Percentiles rank a stretch among this genome's conserved stretches.
phyloP scores from a whole-genome alignment of 495 filamentous ascomycete genomes.

The Poronia punctata region DNA sequence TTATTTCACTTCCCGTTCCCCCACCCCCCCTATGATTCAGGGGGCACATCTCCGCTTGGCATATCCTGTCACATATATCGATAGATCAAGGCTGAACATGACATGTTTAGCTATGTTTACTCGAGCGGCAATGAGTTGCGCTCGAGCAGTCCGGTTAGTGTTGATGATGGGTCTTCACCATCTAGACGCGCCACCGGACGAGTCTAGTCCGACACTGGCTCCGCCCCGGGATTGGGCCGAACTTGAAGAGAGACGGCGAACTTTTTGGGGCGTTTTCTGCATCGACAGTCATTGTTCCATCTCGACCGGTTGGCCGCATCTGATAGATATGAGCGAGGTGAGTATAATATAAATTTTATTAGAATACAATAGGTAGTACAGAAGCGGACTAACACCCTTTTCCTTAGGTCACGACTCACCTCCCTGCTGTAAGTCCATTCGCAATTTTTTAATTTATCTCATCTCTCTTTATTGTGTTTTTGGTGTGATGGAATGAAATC shows the following conservation, averaged over 20 bases:
- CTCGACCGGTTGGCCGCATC: constrained; percentile 40
- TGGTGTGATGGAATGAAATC: too few species aligned
- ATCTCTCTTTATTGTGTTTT: not conserved
- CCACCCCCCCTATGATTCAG: not conserved
- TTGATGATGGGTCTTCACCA: constrained; percentile 44
- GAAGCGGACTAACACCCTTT: constrained; percentile 5
- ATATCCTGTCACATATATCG: not conserved
- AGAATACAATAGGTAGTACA: too few species aligned
- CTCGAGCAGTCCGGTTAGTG: constrained; percentile 32
- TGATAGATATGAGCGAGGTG: constrained; percentile 37
- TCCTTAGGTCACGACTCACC: constrained; percentile 38
- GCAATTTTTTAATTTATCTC: not conserved
- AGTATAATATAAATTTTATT: not conserved
- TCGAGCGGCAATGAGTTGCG: constrained; percentile 37
- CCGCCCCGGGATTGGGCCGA: constrained; percentile 39
- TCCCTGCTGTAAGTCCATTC: constrained; percentile 29
- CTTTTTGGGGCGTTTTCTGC: constrained; percentile 47
- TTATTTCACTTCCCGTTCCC: not conserved
- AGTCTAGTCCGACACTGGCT: constrained; percentile 28
- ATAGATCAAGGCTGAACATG: not conserved
- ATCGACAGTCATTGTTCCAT: constrained; percentile 43
- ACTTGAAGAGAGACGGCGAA: constrained; percentile 43
- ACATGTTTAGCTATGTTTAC: constrained; percentile 29
- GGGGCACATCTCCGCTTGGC: not conserved
- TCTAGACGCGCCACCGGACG: constrained; percentile 33